A percentile compares a stretch with the other conserved stretches of the same genome.
These are phyloP conservation scores for Botrytis porri DNA, from an alignment of 2,329 filamentous ascomycete genomes.

Conservation along the genomic window DNA sequence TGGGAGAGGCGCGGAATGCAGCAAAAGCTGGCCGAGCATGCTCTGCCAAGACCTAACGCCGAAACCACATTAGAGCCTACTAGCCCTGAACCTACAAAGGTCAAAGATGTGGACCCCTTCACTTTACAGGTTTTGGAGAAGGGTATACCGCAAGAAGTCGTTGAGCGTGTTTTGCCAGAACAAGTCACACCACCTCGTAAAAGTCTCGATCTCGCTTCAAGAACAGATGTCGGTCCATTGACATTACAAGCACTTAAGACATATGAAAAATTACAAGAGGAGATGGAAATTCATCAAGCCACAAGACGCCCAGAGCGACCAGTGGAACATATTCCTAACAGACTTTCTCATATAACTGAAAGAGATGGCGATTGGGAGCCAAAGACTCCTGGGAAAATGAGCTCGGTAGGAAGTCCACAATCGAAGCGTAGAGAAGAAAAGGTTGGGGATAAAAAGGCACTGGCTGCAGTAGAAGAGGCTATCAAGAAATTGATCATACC, in stretches of 20 bases:
- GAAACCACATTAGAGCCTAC: slow-evolving; percentile 6
- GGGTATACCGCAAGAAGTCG: slow-evolving; percentile 12
- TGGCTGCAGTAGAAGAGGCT: slow-evolving; percentile 18
- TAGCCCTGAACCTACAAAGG: slow-evolving; percentile 13
- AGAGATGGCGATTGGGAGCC: slow-evolving; percentile 18
- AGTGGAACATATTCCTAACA: slow-evolving; percentile 13
- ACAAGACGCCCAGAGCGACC: slow-evolving; percentile 7
- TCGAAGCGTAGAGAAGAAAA: slow-evolving; percentile 16
- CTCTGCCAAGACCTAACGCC: slow-evolving; percentile 6
- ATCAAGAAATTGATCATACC: slow-evolving; percentile 17
- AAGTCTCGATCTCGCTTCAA: slow-evolving; percentile 11
- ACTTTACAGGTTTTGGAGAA: slow-evolving; percentile 13
- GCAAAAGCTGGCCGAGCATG: slow-evolving; percentile 15
- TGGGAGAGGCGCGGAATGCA: slow-evolving; percentile 18
- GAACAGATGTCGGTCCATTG: slow-evolving; percentile 14
- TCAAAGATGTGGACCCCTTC: slow-evolving; percentile 10
- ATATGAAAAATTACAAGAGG: slow-evolving; percentile 13
- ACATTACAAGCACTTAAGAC: slow-evolving; percentile 17
- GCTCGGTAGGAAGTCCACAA: slow-evolving; percentile 9
- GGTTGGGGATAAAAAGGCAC: slow-evolving; percentile 17
- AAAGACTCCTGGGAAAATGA: slow-evolving; percentile 7
- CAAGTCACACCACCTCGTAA: slow-evolving; percentile 14
- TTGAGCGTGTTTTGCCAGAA: slow-evolving; percentile 6
- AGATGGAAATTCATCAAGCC: slow-evolving; percentile 9
- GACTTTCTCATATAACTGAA: slow-evolving; percentile 18